These are phyloP conservation scores for Cadophora malorum DNA, from an alignment of 2,329 filamentous ascomycete species.

Conservation along the genomic window DNA sequence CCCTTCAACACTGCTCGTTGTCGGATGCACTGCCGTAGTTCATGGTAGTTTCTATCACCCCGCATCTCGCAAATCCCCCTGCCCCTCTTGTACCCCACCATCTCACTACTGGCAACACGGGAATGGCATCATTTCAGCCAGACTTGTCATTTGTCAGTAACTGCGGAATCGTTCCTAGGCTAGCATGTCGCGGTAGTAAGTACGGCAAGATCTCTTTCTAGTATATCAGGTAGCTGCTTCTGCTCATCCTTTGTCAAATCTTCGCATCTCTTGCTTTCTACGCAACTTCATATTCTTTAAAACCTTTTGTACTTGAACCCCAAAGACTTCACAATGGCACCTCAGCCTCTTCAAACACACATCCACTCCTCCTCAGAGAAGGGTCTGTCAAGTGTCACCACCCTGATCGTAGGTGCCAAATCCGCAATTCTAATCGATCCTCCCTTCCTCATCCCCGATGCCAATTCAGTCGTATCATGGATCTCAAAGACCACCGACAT, in stretches of 20 bases:
- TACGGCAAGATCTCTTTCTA: background rate
- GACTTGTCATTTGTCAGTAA: background rate
- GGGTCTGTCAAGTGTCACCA: constrained; percentile 19
- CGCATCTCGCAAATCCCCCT: constrained; percentile 15
- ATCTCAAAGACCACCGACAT: constrained; percentile 14
- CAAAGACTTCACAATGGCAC: background rate
- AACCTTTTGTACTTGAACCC: background rate
- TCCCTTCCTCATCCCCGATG: constrained; percentile 16
- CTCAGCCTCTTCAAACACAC: constrained; percentile 10
- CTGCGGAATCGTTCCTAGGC: background rate
- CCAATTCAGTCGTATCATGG: constrained; percentile 17
- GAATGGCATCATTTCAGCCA: background rate
- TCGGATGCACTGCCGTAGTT: background rate
- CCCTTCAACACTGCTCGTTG: background rate
- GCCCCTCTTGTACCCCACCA: constrained; percentile 12
- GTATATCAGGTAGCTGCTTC: background rate
- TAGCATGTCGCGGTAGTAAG: background rate
- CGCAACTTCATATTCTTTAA: background rate
- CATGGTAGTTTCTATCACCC: background rate
- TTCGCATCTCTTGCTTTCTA: background rate
- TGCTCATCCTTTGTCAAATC: background rate
- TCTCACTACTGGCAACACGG: background rate
- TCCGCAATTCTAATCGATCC: constrained; percentile 13
- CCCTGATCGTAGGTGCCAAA: constrained; percentile 21
- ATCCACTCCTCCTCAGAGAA: constrained; percentile 15